Evolutionary conservation across 164 flowering plant species (phyloP).

Genomic region (Chimonanthus salicifolius): DNA sequence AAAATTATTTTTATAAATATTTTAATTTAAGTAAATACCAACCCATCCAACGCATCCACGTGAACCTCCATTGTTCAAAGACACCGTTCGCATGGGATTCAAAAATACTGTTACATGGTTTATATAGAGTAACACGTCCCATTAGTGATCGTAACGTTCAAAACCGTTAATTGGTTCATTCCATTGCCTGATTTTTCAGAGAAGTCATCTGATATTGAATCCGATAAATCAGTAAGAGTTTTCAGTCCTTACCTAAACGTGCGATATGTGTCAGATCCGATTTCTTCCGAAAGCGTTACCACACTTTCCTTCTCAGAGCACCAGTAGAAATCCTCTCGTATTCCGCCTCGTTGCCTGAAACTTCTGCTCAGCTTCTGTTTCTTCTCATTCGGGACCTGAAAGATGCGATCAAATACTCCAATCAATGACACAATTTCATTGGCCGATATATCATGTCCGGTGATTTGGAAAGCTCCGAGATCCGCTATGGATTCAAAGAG

Average conservation of each 20-base stretch:
- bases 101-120: too few species aligned
- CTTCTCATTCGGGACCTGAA: conserved; percentile 13
- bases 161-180: too few species aligned
- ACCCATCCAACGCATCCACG: too few species aligned
- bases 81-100: too few species aligned
- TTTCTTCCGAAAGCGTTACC: conserved; percentile 10
- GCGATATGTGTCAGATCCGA: conserved; percentile 16
- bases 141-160: too few species aligned
- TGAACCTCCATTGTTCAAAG: too few species aligned
- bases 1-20: too few species aligned
- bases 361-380: not conserved
- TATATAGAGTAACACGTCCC: too few species aligned
- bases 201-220: too few species aligned
- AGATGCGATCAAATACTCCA: conserved; percentile 25
- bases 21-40: too few species aligned
- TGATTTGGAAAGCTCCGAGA: conserved; percentile 38
- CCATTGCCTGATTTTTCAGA: too few species aligned
- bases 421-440: conserved; percentile 26
- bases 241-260: conserved; percentile 28
- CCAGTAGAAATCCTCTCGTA: conserved; percentile 31
- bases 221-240: not conserved
- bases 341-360: not conserved
- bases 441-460: conserved; percentile 31
- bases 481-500: conserved; percentile 30
- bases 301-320: conserved; percentile 5